Conservation (phyloP, 495 filamentous ascomycete genomes). For the Daldinia loculata region DNA sequence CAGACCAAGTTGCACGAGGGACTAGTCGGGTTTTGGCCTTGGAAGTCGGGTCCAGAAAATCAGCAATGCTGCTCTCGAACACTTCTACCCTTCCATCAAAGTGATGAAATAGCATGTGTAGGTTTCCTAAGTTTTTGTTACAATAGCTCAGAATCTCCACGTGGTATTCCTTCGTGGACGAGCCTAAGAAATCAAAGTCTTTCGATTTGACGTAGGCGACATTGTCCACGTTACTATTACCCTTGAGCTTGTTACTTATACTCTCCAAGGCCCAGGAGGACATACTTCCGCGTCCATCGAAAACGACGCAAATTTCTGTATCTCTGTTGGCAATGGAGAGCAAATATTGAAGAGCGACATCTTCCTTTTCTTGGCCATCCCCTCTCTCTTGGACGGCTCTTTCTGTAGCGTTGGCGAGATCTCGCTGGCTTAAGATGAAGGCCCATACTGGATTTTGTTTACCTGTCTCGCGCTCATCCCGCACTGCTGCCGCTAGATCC, state of each 20-base stretch:
- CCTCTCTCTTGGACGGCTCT: conserved; percentile 70
- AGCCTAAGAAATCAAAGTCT: conserved; percentile 69
- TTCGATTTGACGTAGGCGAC: conserved; percentile 77
- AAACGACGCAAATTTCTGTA: conserved; percentile 86
- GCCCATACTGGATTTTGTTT: conserved; percentile 68
- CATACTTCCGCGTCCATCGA: conserved; percentile 87
- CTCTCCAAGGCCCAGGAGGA: conserved; percentile 95
- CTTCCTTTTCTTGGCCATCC: conserved; percentile 65
- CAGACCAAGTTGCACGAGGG: conserved; percentile 75
- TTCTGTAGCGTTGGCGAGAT: conserved; percentile 80
- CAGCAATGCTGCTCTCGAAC: conserved; percentile 79
- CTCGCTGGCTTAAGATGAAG: conserved; percentile 84
- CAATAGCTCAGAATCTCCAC: conserved; percentile 80
- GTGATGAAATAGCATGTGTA: conserved; percentile 83
- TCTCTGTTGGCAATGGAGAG: conserved; percentile 84
- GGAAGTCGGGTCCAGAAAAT: conserved; percentile 81
- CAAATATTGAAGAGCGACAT: conserved; percentile 80
- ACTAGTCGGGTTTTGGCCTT: conserved; percentile 65
- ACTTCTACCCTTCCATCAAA: conserved; percentile 88
- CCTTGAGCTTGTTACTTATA: conserved; percentile 76
- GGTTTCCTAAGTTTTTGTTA: conserved; percentile 63
- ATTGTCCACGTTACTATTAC: conserved; percentile 81
- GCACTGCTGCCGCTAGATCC: conserved; percentile 78
- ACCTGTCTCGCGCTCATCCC: conserved; percentile 54
- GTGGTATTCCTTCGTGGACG: conserved; percentile 49